Evolutionary conservation across 2,329 filamentous ascomycete species (phyloP), one percentile per base, ranked within the genome.

Genomic region (Aspergillus sp.): DNA sequence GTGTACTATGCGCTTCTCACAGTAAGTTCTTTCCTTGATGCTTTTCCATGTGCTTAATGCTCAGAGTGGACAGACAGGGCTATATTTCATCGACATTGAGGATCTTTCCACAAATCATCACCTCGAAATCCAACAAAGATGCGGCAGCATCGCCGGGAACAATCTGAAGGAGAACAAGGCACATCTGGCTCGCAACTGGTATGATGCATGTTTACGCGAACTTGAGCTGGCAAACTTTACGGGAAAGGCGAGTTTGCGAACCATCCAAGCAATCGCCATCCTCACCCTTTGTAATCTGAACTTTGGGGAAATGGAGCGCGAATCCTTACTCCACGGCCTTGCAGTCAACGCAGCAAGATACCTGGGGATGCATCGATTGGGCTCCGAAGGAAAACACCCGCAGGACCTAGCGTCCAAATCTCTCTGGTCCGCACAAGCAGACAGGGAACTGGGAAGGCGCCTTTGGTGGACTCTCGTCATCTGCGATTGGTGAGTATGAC

Each of bases 391-490:
- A 4, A 45, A 38, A 10, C 47, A 45, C 20, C 45, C 52, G 11
- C 42, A 14, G 21, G 47, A 46, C 23, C 41, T 54, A 41, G 47
- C 47, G 2, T 20, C 23, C n/a, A 29, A 47, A 11, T 25, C 41
- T 1, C 31, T 21, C 6, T 54, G 52, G 52, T 42, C 42, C 14
- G 36, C 42, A 1, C 42, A 32, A 20, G 42, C 47, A 19, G 42
- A 47, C 41, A 43, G 52, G 3, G 42, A 54, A n/a, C 25, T 54
- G 31, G 52, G 52, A 6, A 43, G 52, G 17, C 52, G 52, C 7
- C 31, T 54, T 4, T 54, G 52, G 52, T 54, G 52, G 52, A 47
- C 48, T 20, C 52, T 54, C 4, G 52, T 54, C 1, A 47, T 54
- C 16, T 50, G 47, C 36, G 52, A 54, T 38, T 54, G 52, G 52